These are phyloP conservation scores for Coniella vitis DNA, from an alignment of 2,329 filamentous ascomycete genomes.

Conservation along the genomic window DNA sequence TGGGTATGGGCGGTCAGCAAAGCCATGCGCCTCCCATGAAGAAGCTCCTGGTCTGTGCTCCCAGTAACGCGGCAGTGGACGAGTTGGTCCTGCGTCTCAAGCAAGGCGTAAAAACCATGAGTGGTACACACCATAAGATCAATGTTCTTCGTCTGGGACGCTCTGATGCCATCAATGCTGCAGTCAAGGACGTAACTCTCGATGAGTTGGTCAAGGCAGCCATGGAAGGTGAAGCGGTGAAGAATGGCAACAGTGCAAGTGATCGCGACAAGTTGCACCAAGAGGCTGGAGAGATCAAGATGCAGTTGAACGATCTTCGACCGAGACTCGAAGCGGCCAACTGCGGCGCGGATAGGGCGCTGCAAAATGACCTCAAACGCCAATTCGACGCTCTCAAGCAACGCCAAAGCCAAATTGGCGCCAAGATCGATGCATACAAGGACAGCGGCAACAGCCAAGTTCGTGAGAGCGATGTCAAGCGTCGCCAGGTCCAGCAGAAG, in stretches of 20 bases:
- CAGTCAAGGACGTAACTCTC: conserved; percentile 84
- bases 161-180: conserved; percentile 84
- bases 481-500: conserved; percentile 79
- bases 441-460: conserved; percentile 76
- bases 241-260: conserved; percentile 45
- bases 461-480: conserved; percentile 79
- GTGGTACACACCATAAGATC: conserved; percentile 66
- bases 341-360: conserved; percentile 40
- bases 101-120: conserved; percentile 70
- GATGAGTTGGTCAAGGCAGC: conserved; percentile 81
- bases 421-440: conserved; percentile 79
- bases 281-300: conserved; percentile 66
- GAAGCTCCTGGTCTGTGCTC: conserved; percentile 94
- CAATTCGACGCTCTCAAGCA: conserved; percentile 74
- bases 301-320: conserved; percentile 63
- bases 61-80: conserved; percentile 95
- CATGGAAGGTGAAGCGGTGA: conserved; percentile 54
- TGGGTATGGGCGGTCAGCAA: conserved; percentile 28
- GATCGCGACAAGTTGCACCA: conserved; percentile 54
- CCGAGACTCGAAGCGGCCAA: conserved; percentile 64
- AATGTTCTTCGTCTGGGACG: conserved; percentile 86
- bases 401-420: conserved; percentile 66
- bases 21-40: conserved; percentile 41
- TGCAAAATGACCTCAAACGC: conserved; percentile 55
- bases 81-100: conserved; percentile 92